Conservation (phyloP, 2,329 filamentous ascomycete genomes). For the Juglanconis sp. region DNA sequence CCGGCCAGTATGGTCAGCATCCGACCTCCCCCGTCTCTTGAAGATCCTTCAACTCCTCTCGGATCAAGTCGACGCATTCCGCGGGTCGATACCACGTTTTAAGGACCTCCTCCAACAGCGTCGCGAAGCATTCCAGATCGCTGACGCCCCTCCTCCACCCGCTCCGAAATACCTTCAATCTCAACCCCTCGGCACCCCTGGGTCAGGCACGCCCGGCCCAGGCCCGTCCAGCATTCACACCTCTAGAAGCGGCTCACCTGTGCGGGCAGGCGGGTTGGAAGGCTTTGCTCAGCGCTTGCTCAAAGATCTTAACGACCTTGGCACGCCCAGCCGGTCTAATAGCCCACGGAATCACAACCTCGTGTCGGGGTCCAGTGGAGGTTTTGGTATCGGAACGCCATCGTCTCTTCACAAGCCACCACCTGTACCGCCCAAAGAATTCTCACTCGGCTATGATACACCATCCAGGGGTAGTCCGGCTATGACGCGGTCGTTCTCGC, state of each 20-base stretch:
- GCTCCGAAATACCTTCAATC: slow-evolving; percentile 24
- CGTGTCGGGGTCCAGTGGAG: slow-evolving; percentile 19
- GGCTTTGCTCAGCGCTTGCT: slow-evolving; percentile 61
- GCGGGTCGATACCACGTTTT: slow-evolving; percentile 65
- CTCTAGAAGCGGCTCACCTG: slow-evolving; percentile 48
- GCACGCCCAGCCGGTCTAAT: slow-evolving; percentile 48
- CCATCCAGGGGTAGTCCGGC: slow-evolving; percentile 28
- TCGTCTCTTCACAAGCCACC: slow-evolving; percentile 31
- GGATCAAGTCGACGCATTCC: slow-evolving; percentile 61
- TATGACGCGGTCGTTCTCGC: slow-evolving; percentile 38
- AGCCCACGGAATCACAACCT: slow-evolving; percentile 52
- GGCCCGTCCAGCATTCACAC: slow-evolving; percentile 45
- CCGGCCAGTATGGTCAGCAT: slow-evolving; percentile 50
- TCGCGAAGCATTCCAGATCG: slow-evolving; percentile 61
- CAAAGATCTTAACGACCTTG: slow-evolving; percentile 58
- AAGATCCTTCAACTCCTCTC: slow-evolving; percentile 57
- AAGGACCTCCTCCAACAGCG: slow-evolving; percentile 67
- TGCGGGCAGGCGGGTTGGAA: slow-evolving; percentile 54
- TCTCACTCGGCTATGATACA: slow-evolving; percentile 35
- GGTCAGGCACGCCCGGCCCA: slow-evolving; percentile 25
- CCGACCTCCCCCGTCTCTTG: slow-evolving; percentile 52
- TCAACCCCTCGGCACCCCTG: slow-evolving; percentile 22
- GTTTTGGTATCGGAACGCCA: slow-evolving; percentile 30
- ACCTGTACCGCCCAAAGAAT: slow-evolving; percentile 41
- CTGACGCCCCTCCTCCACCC: slow-evolving; percentile 42